A percentile compares a stretch with the other conserved stretches of the same genome.
Conservation (phyloP, 441 rosid genomes). For the Metrosideros polymorpha region DNA sequence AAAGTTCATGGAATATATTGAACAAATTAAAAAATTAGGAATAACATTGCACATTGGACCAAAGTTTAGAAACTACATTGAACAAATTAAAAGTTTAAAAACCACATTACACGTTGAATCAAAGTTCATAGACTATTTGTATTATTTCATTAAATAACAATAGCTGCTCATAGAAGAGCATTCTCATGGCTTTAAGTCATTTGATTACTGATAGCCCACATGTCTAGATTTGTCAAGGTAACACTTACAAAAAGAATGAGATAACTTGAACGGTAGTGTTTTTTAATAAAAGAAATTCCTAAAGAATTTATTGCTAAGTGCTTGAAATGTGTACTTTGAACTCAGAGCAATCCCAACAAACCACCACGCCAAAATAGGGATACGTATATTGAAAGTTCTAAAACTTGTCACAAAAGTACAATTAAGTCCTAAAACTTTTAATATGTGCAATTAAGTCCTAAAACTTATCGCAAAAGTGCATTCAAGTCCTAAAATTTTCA, state of each 20-base stretch:
- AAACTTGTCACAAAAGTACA: no score
- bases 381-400: no score
- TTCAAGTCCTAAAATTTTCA: no score
- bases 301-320: neutral
- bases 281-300: neutral
- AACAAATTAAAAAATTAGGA: no score
- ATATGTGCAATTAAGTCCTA: no score
- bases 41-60: rapidly evolving
- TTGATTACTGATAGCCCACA: neutral
- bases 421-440: no score
- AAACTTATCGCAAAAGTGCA: no score
- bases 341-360: neutral
- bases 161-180: rapidly evolving
- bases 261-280: neutral
- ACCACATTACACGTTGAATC: rapidly evolving
- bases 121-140: neutral
- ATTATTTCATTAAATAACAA: neutral
- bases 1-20: no score
- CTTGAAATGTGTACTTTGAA: neutral
- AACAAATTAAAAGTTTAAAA: rapidly evolving
- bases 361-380: neutral
- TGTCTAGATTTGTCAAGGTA: neutral
- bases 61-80: rapidly evolving
- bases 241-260: neutral
- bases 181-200: neutral